Conservation (phyloP, 1,284 basidiomycete genomes). For the Schizophyllum amplum region DNA sequence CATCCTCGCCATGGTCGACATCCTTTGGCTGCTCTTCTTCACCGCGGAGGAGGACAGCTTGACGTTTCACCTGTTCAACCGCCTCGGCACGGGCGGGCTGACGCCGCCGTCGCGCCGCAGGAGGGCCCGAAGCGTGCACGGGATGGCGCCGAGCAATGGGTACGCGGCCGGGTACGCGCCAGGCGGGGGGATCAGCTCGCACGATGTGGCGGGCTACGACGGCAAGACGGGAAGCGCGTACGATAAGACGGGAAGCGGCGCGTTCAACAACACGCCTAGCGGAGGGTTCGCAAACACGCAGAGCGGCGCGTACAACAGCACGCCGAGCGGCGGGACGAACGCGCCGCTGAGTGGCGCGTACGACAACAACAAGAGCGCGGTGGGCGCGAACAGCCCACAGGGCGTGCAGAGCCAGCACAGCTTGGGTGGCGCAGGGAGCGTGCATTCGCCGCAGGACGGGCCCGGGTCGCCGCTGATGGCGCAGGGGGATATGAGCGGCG, state of each 20-base stretch:
- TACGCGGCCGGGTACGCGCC: slow-evolving; percentile 46
- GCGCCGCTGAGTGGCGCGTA: too few relatives aligned
- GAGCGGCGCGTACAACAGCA: not conserved
- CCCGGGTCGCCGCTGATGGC: slow-evolving; percentile 58
- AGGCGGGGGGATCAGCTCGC: slow-evolving; percentile 58
- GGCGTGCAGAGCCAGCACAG: slow-evolving; percentile 57
- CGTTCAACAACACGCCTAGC: too few relatives aligned
- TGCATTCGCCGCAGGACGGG: slow-evolving; percentile 36
- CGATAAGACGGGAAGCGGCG: not conserved
- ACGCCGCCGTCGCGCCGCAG: slow-evolving; percentile 70
- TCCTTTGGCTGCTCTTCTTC: slow-evolving; percentile 94
- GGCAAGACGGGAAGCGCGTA: too few relatives aligned
- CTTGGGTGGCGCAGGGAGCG: slow-evolving; percentile 40
- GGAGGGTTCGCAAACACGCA: too few relatives aligned
- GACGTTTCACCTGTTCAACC: slow-evolving; percentile 76
- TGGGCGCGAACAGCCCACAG: slow-evolving; percentile 31
- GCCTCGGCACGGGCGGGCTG: slow-evolving; percentile 79
- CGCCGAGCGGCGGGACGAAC: too few relatives aligned
- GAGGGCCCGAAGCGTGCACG: slow-evolving; percentile 58
- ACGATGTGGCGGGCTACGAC: slow-evolving; percentile 38
- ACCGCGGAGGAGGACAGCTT: slow-evolving; percentile 93
- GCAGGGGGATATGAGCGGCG: slow-evolving; percentile 16
- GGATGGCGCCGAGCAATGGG: slow-evolving; percentile 52
- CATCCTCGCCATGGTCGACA: slow-evolving; percentile 82
- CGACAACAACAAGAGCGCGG: slow-evolving; percentile 45